phyloP scores from a whole-genome alignment of 148 eudicot genomes.

The Suaeda aralocaspica region DNA sequence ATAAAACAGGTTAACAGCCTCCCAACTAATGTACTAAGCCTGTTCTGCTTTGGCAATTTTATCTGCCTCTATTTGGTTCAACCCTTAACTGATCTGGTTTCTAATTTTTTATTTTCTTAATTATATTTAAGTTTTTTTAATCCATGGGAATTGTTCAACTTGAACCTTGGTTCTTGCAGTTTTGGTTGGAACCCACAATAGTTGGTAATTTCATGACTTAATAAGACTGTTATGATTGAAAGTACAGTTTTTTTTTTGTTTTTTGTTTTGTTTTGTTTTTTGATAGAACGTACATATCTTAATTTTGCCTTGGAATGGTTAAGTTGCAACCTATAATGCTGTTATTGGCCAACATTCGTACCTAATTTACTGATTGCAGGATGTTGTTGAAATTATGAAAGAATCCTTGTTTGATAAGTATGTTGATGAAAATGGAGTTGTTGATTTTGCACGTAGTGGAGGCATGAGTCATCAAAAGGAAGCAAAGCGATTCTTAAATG shows the following conservation, averaged over 20 bases:
- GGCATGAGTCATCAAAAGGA: slow-evolving; percentile 99
- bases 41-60: too few relatives aligned
- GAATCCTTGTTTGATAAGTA: slow-evolving; percentile 94
- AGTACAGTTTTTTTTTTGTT: neutral
- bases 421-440: slow-evolving; percentile 79
- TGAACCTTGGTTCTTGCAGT: neutral
- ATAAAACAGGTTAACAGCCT: too few relatives aligned
- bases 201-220: neutral
- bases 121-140: too few relatives aligned
- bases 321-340: neutral
- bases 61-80: too few relatives aligned
- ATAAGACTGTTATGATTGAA: too few relatives aligned
- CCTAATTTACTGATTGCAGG: slow-evolving; percentile 39
- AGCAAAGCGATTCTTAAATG: slow-evolving; percentile 87
- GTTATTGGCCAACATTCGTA: neutral
- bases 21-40: too few relatives aligned
- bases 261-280: neutral
- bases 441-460: slow-evolving; percentile 93
- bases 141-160: neutral
- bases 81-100: too few relatives aligned
- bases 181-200: neutral
- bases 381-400: slow-evolving; percentile 95
- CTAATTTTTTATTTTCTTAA: too few relatives aligned
- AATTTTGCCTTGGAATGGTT: neutral
- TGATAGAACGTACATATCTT: neutral